These are phyloP conservation scores for Dictyostelium intermedium DNA, from an alignment of 78 protist species.

Conservation along the genomic window DNA sequence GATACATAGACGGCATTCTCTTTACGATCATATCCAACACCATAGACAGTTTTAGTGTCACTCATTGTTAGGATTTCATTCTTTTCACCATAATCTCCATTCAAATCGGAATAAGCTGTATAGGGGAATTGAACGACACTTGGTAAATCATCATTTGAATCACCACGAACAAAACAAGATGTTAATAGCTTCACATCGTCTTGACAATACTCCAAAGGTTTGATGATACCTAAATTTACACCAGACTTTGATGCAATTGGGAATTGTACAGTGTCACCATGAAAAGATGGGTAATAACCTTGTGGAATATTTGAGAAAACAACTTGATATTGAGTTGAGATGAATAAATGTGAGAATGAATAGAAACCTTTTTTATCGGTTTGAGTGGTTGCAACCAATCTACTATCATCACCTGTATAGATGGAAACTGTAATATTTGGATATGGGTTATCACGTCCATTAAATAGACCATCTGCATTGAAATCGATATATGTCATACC, in stretches of 20 bases:
- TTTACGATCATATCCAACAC: constrained; percentile 34
- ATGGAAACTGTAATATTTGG: constrained; percentile 21
- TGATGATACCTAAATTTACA: constrained; percentile 9
- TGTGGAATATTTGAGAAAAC: not conserved
- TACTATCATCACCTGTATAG: not conserved
- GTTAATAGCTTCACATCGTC: not conserved
- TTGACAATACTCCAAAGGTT: constrained; percentile 16
- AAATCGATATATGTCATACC: constrained; percentile 33
- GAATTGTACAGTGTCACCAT: not conserved
- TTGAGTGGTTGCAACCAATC: not conserved
- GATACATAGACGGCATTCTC: not conserved
- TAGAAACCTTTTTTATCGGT: constrained; percentile 22
- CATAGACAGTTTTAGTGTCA: constrained; percentile 6
- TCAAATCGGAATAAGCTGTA: not conserved
- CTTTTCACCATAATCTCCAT: not conserved
- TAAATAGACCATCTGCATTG: constrained; percentile 13
- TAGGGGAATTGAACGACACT: constrained; percentile 16
- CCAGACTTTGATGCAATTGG: constrained; percentile 27
- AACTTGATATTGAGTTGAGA: constrained; percentile 28
- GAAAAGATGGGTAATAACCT: not conserved
- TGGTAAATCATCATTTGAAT: not conserved
- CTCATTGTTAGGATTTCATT: not conserved
- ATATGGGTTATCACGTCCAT: not conserved
- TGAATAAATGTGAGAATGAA: not conserved
- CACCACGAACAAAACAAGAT: constrained; percentile 31